Evolutionary conservation across 345 rosid genomes (phyloP), one percentile per base, ranked within the genome.

Genomic region (Syzygium aromaticum): DNA sequence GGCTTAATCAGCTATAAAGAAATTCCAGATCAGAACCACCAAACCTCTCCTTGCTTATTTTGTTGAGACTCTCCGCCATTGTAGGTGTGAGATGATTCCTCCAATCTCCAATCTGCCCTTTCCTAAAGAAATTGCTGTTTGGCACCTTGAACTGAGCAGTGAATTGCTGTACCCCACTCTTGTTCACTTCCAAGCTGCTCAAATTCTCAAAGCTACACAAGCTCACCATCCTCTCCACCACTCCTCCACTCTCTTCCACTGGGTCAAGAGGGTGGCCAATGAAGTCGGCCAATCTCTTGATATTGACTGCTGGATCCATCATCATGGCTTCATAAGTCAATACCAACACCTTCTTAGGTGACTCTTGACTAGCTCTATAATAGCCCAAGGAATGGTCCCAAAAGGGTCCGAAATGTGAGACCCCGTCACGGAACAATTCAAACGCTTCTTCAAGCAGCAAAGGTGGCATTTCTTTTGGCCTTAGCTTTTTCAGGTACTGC

Each of bases 81-180:
- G 57, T 46, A 30, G 61, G 12, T 17, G 77, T 8, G 64, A 85
- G 86, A 56, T 40, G 52, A 25, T 85, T 85, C 77, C 51, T 56
- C 86, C 86, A 85, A 85, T 56, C 87, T 52, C 87, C 87, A 51
- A 22, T 64, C 56, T 86, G 82, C 10, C 87, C 87, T 86, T 86
- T 86, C 38, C 87, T 10, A 22, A 86, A 86, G 57, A 49, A 86
- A 19, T 46, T 64, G 17, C 17, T 49, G 40, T 63, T 86, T 28
- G 56, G 59, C 46, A 46, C 33, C 49, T 9, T 49, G 54, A 52
- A 28, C 54, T 51, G 17, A 25, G 53, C 56, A 25, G 46, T 52
- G 64, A 52, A 21, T 53, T n/a, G 67, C 28, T 57, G 49, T 64
- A 59, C 77, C 57, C 87, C 83, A 11, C 27, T 64, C 54, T 51